phyloP scores from a whole-genome alignment of 1,284 basidiomycete genomes.

The Leccinum pallidistipes region DNA sequence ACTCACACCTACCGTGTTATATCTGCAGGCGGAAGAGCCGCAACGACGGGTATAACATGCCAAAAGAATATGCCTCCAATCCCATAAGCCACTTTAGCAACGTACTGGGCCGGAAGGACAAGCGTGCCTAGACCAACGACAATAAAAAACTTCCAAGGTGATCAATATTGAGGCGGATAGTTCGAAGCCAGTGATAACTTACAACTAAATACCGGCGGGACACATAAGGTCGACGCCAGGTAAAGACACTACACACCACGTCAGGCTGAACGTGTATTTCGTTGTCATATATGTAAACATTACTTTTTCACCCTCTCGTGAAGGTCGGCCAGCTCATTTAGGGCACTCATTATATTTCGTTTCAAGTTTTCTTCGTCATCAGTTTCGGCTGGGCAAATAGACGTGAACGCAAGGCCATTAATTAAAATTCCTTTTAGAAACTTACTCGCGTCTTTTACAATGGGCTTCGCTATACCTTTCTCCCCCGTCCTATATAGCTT shows the following conservation, averaged over 20 bases:
- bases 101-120: conserved; percentile 49
- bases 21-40: conserved; percentile 48
- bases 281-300: conserved; percentile 18
- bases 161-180: conserved; percentile 1
- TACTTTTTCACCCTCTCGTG: conserved; percentile 71
- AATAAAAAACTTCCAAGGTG: conserved; percentile 31
- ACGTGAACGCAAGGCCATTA: not conserved
- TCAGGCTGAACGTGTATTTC: conserved; percentile 7
- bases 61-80: conserved; percentile 55
- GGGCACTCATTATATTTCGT: conserved; percentile 39
- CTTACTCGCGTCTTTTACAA: conserved; percentile 21
- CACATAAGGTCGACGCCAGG: conserved; percentile 56
- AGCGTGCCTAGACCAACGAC: conserved; percentile 41
- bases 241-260: conserved; percentile 48
- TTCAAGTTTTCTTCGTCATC: conserved; percentile 44
- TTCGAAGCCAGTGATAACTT: conserved; percentile 16
- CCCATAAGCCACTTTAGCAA: conserved; percentile 50
- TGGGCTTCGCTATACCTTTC: conserved; percentile 31
- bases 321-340: conserved; percentile 55
- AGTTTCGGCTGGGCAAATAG: conserved; percentile 4
- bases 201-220: conserved; percentile 52
- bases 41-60: conserved; percentile 61
- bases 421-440: not conserved
- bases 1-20: conserved; percentile 42
- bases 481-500: conserved; percentile 35